These are phyloP conservation scores for Plantago ovata DNA, from an alignment of 257 asterid genomes.

Conservation along the genomic window DNA sequence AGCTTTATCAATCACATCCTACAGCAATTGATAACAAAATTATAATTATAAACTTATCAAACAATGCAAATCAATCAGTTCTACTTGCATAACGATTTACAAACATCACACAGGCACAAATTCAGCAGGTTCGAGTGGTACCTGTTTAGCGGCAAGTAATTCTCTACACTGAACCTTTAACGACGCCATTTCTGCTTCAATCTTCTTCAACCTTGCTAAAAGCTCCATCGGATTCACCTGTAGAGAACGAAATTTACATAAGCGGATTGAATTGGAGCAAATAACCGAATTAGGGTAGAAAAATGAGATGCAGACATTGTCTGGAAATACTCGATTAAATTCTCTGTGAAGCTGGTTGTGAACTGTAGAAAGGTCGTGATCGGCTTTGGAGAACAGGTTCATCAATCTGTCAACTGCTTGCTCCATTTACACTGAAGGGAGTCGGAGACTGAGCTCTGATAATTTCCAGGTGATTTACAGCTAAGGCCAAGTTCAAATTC, in stretches of 20 bases:
- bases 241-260: conserved; percentile 4
- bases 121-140: not conserved
- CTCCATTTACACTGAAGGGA: too few relatives aligned
- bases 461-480: too few relatives aligned
- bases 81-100: not conserved
- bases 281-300: not conserved
- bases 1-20: conserved; percentile 93
- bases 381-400: conserved; percentile 64
- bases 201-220: conserved; percentile 73
- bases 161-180: conserved; percentile 85
- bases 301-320: conserved; percentile 36
- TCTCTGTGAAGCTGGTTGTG: conserved; percentile 70
- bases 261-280: not conserved
- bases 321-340: conserved; percentile 69
- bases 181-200: conserved; percentile 71
- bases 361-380: conserved; percentile 58
- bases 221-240: conserved; percentile 94
- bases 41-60: not conserved
- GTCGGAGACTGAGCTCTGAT: too few relatives aligned
- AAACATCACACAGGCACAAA: not conserved
- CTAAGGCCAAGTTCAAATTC: too few relatives aligned
- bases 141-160: conserved; percentile 96
- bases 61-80: not conserved
- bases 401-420: conserved; percentile 72
- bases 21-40: conserved; percentile 19